phyloP scores from a whole-genome alignment of 2,329 filamentous ascomycete genomes.

The Pseudocercospora fuligena region DNA sequence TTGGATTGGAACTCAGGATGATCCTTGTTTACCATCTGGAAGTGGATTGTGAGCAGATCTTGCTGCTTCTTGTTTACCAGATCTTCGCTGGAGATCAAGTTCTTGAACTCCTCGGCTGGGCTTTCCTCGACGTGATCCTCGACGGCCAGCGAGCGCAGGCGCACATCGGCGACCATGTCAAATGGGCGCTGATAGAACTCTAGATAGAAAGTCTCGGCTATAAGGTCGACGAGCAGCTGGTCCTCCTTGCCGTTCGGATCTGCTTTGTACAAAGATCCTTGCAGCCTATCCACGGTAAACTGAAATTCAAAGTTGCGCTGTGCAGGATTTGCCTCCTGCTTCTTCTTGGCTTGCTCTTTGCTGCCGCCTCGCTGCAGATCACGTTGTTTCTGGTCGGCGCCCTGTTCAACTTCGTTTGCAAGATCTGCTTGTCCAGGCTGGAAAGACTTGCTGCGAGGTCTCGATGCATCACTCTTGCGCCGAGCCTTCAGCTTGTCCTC shows the following conservation, averaged over 20 bases:
- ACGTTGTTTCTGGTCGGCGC: constrained; percentile 60
- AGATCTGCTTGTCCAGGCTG: constrained; percentile 74
- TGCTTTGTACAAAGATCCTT: constrained; percentile 87
- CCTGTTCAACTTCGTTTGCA: constrained; percentile 68
- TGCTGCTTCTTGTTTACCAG: constrained; percentile 70
- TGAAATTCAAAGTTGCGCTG: constrained; percentile 95
- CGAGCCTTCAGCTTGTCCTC: constrained; percentile 45
- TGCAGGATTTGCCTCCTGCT: constrained; percentile 65
- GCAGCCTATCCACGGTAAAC: constrained; percentile 91
- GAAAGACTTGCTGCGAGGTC: constrained; percentile 72
- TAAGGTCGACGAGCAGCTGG: constrained; percentile 82
- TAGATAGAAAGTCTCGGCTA: constrained; percentile 86
- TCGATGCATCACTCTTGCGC: constrained; percentile 47
- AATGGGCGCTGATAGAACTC: constrained; percentile 86
- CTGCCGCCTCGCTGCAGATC: constrained; percentile 51
- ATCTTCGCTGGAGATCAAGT: constrained; percentile 92
- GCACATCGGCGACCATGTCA: constrained; percentile 91
- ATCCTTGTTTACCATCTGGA: constrained; percentile 78
- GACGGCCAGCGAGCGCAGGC: constrained; percentile 81
- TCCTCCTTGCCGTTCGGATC: constrained; percentile 80
- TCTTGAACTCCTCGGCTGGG: constrained; percentile 87
- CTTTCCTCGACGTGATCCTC: constrained; percentile 94
- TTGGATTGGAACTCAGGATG: constrained; percentile 92
- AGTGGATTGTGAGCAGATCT: constrained; percentile 85
- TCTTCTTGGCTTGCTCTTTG: constrained; percentile 44